Conservation (phyloP, 106 monocot genomes). For the Dioscorea alata region DNA sequence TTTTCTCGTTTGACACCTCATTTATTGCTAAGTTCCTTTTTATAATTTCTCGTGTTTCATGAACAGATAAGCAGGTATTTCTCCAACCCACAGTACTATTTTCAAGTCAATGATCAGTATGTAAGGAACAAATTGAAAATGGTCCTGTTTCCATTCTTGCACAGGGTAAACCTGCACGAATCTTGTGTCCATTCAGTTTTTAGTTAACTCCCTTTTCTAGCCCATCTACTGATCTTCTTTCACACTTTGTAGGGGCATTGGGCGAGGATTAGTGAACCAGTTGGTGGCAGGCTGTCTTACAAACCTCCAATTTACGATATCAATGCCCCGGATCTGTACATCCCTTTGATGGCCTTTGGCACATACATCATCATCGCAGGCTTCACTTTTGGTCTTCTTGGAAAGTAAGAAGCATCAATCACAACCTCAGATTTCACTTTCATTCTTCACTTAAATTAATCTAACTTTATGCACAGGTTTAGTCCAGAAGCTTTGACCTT, state of each 20-base stretch:
- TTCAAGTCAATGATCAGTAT: constrained; percentile 33
- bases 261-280: constrained; percentile 36
- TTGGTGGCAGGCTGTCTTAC: constrained; percentile 38
- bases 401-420: constrained; percentile 19
- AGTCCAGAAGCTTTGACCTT: constrained; percentile 30
- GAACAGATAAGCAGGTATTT: constrained; percentile 38
- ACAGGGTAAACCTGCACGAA: constrained; percentile 16
- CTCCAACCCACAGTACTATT: constrained; percentile 37
- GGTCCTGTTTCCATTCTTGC: constrained; percentile 29
- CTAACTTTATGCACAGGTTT: constrained; percentile 15
- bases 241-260: constrained; percentile 25
- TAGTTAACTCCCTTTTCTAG: not conserved
- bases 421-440: no score
- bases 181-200: not conserved
- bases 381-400: constrained; percentile 29
- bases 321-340: constrained; percentile 35
- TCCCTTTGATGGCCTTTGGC: constrained; percentile 41
- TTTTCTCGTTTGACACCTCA: not conserved
- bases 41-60: not conserved
- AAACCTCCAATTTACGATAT: constrained; percentile 38
- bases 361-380: constrained; percentile 34
- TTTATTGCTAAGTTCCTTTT: not conserved
- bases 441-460: no score
- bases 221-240: not conserved
- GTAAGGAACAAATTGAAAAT: constrained; percentile 33